A percentile compares a stretch with the other conserved stretches of the same genome.
Conservation (phyloP, 768 basidiomycete species). For the Auriscalpium microsporum region DNA sequence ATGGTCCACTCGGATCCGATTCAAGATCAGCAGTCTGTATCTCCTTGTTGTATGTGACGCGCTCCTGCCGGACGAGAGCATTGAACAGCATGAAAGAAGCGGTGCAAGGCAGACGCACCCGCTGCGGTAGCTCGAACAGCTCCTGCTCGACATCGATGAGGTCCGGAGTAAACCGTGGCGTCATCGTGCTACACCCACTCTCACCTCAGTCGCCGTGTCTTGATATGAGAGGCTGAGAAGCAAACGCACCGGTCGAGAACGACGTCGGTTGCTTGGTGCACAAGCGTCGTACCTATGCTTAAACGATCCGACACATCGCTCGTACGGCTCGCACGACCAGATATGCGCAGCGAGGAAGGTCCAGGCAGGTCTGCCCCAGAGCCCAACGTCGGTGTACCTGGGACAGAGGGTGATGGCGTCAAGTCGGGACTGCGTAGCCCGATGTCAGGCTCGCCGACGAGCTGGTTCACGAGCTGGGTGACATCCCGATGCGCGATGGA, state of each 20-base stretch:
- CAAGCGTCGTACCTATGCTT: constrained; percentile 37
- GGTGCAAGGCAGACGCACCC: constrained; percentile 36
- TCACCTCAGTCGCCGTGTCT: background rate
- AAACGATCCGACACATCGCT: constrained; percentile 51
- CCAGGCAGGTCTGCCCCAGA: constrained; percentile 28
- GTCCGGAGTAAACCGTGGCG: constrained; percentile 60
- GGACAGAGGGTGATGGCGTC: constrained; percentile 64
- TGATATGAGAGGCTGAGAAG: background rate
- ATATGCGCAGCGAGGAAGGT: constrained; percentile 30
- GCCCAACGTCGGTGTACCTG: constrained; percentile 55
- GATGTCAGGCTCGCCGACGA: constrained; percentile 42
- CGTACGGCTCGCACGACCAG: constrained; percentile 62
- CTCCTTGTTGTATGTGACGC: constrained; percentile 77
- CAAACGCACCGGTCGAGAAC: constrained; percentile 56
- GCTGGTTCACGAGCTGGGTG: constrained; percentile 57
- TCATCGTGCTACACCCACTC: constrained; percentile 39
- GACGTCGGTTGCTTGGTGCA: constrained; percentile 49
- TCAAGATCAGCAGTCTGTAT: constrained; percentile 69
- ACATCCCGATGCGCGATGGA: constrained; percentile 47
- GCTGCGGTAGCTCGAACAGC: constrained; percentile 82
- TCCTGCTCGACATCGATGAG: constrained; percentile 88
- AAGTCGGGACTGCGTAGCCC: constrained; percentile 51
- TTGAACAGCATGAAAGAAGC: background rate
- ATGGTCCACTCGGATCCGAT: constrained; percentile 37
- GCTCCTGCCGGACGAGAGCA: constrained; percentile 39